Percentiles rank a stretch among this genome's conserved stretches.
These are phyloP conservation scores for Diaporthe sp. DNA, from an alignment of 2,329 filamentous ascomycete genomes.

Conservation along the genomic window DNA sequence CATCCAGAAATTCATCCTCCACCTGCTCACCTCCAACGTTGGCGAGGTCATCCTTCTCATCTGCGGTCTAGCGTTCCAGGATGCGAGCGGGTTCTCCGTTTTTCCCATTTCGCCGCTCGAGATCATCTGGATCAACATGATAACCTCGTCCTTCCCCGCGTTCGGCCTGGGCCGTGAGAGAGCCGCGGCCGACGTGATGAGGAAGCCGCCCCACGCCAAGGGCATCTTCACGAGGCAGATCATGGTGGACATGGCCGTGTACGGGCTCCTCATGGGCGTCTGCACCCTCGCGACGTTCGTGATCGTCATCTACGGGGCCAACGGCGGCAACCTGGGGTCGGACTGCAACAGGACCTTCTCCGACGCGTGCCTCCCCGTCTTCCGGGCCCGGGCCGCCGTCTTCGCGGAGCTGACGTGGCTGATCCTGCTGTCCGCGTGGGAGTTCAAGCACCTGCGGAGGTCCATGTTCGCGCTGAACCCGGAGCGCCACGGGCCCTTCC, in stretches of 20 bases:
- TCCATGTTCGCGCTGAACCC: slow-evolving; percentile 78
- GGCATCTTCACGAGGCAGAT: slow-evolving; percentile 85
- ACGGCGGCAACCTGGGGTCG: slow-evolving; percentile 66
- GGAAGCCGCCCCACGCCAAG: slow-evolving; percentile 80
- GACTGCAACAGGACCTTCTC: slow-evolving; percentile 74
- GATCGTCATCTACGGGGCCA: slow-evolving; percentile 71
- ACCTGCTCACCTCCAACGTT: slow-evolving; percentile 84
- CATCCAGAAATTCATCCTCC: slow-evolving; percentile 88
- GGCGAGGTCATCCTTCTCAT: slow-evolving; percentile 86
- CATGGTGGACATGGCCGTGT: slow-evolving; percentile 82
- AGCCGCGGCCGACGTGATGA: slow-evolving; percentile 82
- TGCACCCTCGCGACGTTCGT: slow-evolving; percentile 76
- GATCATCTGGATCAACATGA: slow-evolving; percentile 95
- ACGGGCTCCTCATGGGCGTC: slow-evolving; percentile 82
- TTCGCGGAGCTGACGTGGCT: slow-evolving; percentile 82
- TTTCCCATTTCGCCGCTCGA: slow-evolving; percentile 89
- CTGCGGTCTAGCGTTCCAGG: slow-evolving; percentile 85
- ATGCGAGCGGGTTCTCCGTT: slow-evolving; percentile 77
- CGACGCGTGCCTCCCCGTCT: slow-evolving; percentile 70
- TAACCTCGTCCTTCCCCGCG: slow-evolving; percentile 88
- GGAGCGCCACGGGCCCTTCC: slow-evolving; percentile 61
- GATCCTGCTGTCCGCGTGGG: slow-evolving; percentile 81
- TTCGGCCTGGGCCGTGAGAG: slow-evolving; percentile 88
- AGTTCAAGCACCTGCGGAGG: slow-evolving; percentile 79
- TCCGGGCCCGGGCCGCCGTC: slow-evolving; percentile 77